Conservation (phyloP, 192 early-diverging fungal species). For the Paraglomus occultum region DNA sequence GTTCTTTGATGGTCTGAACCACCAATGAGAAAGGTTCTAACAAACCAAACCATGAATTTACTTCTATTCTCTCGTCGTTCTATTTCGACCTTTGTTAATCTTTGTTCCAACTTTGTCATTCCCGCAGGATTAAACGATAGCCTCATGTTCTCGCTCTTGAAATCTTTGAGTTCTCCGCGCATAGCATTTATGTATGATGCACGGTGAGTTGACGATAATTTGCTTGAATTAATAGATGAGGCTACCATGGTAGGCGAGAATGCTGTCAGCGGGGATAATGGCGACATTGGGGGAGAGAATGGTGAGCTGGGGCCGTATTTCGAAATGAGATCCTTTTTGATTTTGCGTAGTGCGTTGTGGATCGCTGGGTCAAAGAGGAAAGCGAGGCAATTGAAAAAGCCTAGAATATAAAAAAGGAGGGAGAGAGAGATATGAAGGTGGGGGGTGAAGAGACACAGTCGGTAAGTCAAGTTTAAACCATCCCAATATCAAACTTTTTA, state of each 20-base stretch:
- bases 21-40: background rate
- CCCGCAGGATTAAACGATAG: too few species aligned
- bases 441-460: too few species aligned
- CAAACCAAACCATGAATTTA: slow-evolving; percentile 12
- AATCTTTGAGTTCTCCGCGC: background rate
- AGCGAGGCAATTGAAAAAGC: slow-evolving; percentile 15
- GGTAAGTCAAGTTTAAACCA: too few species aligned
- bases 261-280: background rate
- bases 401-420: background rate
- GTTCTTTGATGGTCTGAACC: too few species aligned
- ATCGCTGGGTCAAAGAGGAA: slow-evolving; percentile 26
- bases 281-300: slow-evolving; percentile 2
- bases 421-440: too few species aligned
- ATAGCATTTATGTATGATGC: background rate
- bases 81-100: too few species aligned
- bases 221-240: background rate
- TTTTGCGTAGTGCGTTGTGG: slow-evolving; percentile 16
- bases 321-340: slow-evolving; percentile 18
- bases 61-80: background rate
- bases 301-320: background rate
- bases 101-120: too few species aligned
- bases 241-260: background rate
- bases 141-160: background rate
- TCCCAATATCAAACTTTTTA: too few species aligned
- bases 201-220: background rate